phyloP scores from a whole-genome alignment of 371 early-diverging fungal genomes.

The Rhizopus sp. region DNA sequence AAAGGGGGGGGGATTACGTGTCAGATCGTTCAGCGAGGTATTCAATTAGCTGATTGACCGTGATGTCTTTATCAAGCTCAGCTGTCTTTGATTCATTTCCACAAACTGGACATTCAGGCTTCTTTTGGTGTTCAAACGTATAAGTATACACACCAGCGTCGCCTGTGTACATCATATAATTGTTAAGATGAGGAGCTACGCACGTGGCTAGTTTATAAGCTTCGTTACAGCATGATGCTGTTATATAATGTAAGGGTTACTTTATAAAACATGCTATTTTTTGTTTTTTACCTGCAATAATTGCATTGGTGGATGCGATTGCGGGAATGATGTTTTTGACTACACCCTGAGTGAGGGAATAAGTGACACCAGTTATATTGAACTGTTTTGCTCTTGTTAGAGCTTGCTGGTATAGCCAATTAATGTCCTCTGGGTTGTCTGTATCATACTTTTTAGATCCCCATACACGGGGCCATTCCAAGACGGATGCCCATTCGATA shows the following conservation, averaged over 20 bases:
- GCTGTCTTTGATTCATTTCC: slow-evolving; percentile 56
- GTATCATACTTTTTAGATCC: slow-evolving; percentile 85
- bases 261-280: too few relatives aligned
- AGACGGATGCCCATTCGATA: slow-evolving; percentile 96
- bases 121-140: slow-evolving; percentile 83
- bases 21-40: slow-evolving; percentile 71
- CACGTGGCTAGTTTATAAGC: slow-evolving; percentile 89
- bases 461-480: slow-evolving; percentile 89
- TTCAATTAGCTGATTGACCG: slow-evolving; percentile 75
- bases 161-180: slow-evolving; percentile 96
- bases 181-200: slow-evolving; percentile 76
- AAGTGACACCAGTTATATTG: slow-evolving; percentile 89
- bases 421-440: slow-evolving; percentile 89
- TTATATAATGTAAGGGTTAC: not conserved
- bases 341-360: slow-evolving; percentile 93
- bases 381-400: slow-evolving; percentile 73
- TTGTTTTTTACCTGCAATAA: slow-evolving; percentile 81
- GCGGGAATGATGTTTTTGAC: slow-evolving; percentile 99
- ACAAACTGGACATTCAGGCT: slow-evolving; percentile 92
- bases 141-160: slow-evolving; percentile 89
- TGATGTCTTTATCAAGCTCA: slow-evolving; percentile 47
- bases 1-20: slow-evolving; percentile 56
- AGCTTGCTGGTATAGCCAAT: slow-evolving; percentile 85
- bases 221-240: slow-evolving; percentile 93
- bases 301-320: slow-evolving; percentile 99